phyloP scores from a whole-genome alignment of 2,329 filamentous ascomycete species.

The Aspergillus aculeatus region DNA sequence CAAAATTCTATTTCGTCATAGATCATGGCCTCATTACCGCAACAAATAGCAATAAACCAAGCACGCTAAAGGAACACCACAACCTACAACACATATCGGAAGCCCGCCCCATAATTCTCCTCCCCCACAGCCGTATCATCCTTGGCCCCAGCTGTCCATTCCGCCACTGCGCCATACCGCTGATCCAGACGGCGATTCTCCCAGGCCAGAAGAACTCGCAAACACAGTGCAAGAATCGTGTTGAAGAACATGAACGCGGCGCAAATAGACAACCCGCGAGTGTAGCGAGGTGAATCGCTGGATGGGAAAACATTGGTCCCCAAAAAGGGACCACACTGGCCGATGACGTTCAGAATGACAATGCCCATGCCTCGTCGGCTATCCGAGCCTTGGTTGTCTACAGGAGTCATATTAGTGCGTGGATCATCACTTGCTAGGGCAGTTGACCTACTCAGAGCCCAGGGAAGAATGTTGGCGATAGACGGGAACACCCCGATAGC shows the following conservation, averaged over 20 bases:
- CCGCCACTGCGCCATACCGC: constrained; percentile 40
- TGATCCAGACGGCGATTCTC: constrained; percentile 62
- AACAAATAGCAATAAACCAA: not conserved
- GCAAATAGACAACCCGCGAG: constrained; percentile 60
- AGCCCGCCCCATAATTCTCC: constrained; percentile 43
- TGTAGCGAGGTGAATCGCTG: constrained; percentile 47
- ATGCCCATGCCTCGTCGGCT: constrained; percentile 66
- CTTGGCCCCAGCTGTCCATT: constrained; percentile 13
- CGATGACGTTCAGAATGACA: constrained; percentile 66
- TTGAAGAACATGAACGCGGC: constrained; percentile 63
- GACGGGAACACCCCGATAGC: constrained; percentile 65
- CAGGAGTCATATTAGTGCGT: not conserved
- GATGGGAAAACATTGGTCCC: constrained; percentile 64
- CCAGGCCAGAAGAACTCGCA: constrained; percentile 56
- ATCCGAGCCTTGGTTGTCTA: constrained; percentile 67
- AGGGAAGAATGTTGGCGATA: constrained; percentile 69
- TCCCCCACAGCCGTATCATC: constrained; percentile 27
- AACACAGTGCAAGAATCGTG: constrained; percentile 51
- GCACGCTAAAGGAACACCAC: not conserved
- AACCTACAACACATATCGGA: constrained; percentile 37
- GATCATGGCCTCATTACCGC: not conserved
- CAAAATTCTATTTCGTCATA: not conserved
- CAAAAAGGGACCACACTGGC: constrained; percentile 63
- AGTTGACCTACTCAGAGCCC: constrained; percentile 54
- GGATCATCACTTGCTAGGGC: not conserved